Base-by-base conservation (phyloP, 345 rosid genomes). In the Salix dunnii region DNA sequence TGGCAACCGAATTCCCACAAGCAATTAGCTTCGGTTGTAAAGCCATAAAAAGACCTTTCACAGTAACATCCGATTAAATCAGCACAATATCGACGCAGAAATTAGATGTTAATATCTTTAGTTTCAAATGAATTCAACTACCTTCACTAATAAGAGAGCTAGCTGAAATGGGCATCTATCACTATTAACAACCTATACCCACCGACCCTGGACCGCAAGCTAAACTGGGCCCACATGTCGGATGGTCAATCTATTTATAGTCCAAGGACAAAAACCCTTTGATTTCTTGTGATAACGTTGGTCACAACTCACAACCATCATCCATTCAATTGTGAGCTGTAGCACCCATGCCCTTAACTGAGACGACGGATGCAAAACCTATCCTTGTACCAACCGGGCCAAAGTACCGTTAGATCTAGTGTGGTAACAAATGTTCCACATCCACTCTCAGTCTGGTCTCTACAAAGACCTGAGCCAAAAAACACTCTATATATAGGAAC, bases 1-100 rank as follows among this genome's bases (percentile, higher is more conserved):
- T 67, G 0, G 84, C 84, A 0, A 82, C 84, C 0, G 78, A 74
- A 21, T 82, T 82, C 40, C 84, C 84, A 58, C 84, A 82, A 0
- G 84, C 84, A 35, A 82, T 78, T 31, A 82, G 43, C 76, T 82
- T 82, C 5, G 84, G 84, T 78, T 82, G 84, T 48, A 82, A 60
- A 36, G 81, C 84, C 84, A 82, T 82, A 75, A 82, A 82, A 30
- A 82, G 46, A 70, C 84, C 84, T 63, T 58, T 62, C 27, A 79
- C 76, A 68, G 14, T 3, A 67, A 51, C 42, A 70, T 23, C 36
- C 46, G 27, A 2, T 40, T 40, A 40, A 40, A 35, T 71, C 65
- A 38, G 28, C 7, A 28, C 67, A 33, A 5, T 33, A 64, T 64
- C 36, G 21, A 27, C 7, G 14, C 35, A 28, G 35, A 42, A 67